Percentiles rank a stretch among this genome's conserved stretches.
Conservation (phyloP, 164 flowering plant genomes). For the Magnolia sinica region DNA sequence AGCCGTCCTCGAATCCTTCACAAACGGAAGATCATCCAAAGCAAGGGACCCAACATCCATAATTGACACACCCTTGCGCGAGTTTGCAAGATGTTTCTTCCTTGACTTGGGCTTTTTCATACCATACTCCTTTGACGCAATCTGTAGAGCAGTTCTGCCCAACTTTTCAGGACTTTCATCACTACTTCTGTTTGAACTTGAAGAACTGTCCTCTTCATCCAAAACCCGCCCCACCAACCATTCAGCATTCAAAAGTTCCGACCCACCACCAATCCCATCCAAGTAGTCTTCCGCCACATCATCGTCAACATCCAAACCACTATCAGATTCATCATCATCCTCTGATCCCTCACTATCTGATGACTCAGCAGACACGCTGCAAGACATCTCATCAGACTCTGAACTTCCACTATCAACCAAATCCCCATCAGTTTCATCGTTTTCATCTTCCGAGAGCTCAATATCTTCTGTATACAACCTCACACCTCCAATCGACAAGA, state of each 20-base stretch:
- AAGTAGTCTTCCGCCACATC: conserved; percentile 77
- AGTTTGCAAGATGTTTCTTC: conserved; percentile 24
- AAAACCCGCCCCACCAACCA: conserved; percentile 35
- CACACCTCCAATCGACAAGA: conserved; percentile 70
- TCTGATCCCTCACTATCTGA: conserved; percentile 35
- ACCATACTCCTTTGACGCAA: conserved; percentile 74
- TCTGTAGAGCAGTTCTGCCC: conserved; percentile 56
- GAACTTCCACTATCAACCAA: conserved; percentile 32
- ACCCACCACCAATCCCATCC: conserved; percentile 80
- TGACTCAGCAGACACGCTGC: conserved; percentile 21
- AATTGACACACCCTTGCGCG: conserved; percentile 10
- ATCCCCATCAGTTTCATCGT: conserved; percentile 29
- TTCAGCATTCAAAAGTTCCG: conserved; percentile 39
- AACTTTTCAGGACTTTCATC: conserved; percentile 51
- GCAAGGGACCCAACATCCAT: conserved; percentile 26
- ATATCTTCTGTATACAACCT: conserved; percentile 75
- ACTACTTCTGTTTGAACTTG: conserved; percentile 33
- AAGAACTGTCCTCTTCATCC: conserved; percentile 32
- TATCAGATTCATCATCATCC: conserved; percentile 26
- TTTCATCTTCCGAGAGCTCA: conserved; percentile 29
- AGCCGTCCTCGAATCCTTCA: conserved; percentile 63
- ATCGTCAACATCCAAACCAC: conserved; percentile 73
- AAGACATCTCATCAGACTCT: conserved; percentile 24
- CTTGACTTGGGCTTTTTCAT: conserved; percentile 37
- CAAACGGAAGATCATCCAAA: conserved; percentile 53